Percentiles rank a stretch among this genome's conserved stretches.
Evolutionary conservation across 306 rosid genomes (phyloP).

Genomic region (Castanopsis chinensis): DNA sequence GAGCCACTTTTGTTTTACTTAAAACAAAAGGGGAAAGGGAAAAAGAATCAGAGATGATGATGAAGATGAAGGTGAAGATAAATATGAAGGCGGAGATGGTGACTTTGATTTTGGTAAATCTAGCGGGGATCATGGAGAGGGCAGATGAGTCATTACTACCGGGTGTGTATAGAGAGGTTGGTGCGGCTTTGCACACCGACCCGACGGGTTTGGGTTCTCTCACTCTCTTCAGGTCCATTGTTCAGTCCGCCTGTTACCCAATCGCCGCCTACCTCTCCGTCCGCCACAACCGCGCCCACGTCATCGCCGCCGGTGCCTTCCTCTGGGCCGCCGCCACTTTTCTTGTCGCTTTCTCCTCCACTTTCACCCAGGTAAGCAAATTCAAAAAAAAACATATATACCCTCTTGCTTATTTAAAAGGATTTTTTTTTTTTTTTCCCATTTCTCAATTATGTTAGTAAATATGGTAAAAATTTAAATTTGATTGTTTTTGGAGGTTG

Average conservation of each 20-base stretch:
- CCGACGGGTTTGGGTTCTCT: conserved; percentile 84
- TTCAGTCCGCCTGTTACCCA: conserved; percentile 78
- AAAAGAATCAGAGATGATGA: background rate
- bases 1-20: too few species aligned
- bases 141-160: conserved; percentile 87
- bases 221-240: conserved; percentile 78
- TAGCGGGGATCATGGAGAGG: conserved; percentile 89
- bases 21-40: background rate
- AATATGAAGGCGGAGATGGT: conserved; percentile 61
- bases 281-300: conserved; percentile 81
- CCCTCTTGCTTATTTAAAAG: background rate
- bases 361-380: conserved; percentile 60
- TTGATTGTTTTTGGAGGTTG: background rate
- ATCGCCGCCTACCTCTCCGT: conserved; percentile 71
- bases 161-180: conserved; percentile 82
- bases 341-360: conserved; percentile 83
- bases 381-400: background rate
- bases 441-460: background rate
- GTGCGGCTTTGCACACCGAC: conserved; percentile 85
- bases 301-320: conserved; percentile 82
- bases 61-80: background rate
- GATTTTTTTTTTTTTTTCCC: background rate
- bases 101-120: conserved; percentile 76
- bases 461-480: background rate
- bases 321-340: conserved; percentile 95